These are phyloP conservation scores for Aspergillus viridinutans DNA, from an alignment of 2,329 filamentous ascomycete genomes.

Conservation along the genomic window DNA sequence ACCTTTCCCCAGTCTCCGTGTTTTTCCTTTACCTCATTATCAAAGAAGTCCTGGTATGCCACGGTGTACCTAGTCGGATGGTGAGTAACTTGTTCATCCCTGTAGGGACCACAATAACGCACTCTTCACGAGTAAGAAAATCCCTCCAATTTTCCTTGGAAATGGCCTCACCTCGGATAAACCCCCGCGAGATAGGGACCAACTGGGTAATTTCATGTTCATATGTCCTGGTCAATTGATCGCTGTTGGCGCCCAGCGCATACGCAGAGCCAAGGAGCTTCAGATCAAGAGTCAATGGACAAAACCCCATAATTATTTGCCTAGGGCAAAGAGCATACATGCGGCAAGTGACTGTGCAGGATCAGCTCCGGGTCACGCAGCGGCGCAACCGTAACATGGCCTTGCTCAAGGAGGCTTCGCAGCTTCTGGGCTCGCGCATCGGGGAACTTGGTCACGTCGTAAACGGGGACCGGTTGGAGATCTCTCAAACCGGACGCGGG, in stretches of 20 bases:
- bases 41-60: conserved; percentile 1
- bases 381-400: too few species aligned
- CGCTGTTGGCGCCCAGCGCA: neutral
- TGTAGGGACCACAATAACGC: neutral
- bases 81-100: too few species aligned
- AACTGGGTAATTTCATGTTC: conserved; percentile 1
- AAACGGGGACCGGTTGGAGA: too few species aligned
- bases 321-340: too few species aligned
- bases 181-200: neutral
- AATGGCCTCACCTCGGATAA: neutral
- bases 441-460: too few species aligned
- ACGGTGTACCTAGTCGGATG: neutral
- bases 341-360: too few species aligned
- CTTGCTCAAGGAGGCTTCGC: too few species aligned
- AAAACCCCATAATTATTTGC: too few species aligned
- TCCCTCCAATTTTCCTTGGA: neutral
- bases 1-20: conserved; percentile 1
- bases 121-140: neutral
- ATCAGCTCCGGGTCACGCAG: too few species aligned
- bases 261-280: conserved; percentile 1
- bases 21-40: neutral
- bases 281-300: too few species aligned
- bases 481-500: too few species aligned
- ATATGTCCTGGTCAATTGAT: neutral
- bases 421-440: too few species aligned